Evolutionary conservation across 257 asterid species (phyloP).

Genomic region (Verbena officinalis): DNA sequence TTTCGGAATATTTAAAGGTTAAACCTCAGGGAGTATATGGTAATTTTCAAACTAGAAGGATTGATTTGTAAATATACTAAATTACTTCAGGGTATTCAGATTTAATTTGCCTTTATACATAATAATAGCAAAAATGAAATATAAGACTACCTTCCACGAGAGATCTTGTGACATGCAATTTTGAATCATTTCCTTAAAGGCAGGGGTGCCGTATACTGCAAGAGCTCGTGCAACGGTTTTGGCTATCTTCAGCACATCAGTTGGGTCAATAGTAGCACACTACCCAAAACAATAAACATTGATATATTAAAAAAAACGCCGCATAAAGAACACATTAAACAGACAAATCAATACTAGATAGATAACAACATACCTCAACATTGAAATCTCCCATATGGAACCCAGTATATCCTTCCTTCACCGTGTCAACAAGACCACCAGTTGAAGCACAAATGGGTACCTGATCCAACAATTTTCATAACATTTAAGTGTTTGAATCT

Average conservation of each 20-base stretch:
- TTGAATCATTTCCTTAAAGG: constrained; percentile 65
- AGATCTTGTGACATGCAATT: constrained; percentile 92
- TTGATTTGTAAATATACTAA: too few species aligned
- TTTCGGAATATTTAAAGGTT: too few species aligned
- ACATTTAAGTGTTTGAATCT: background rate
- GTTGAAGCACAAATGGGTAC: constrained; percentile 89
- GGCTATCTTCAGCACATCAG: constrained; percentile 74
- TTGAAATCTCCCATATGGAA: constrained; percentile 96
- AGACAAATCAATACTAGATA: background rate
- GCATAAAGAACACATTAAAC: background rate
- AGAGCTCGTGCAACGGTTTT: constrained; percentile 65
- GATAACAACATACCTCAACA: constrained; percentile 56
- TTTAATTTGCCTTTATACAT: too few species aligned
- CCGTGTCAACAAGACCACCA: constrained; percentile 97
- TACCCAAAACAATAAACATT: constrained; percentile 34
- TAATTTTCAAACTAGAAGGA: too few species aligned
- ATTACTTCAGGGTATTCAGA: too few species aligned
- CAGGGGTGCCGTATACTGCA: constrained; percentile 53
- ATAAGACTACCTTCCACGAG: constrained; percentile 86
- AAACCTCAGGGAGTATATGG: too few species aligned
- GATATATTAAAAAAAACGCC: background rate
- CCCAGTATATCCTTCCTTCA: constrained; percentile 86
- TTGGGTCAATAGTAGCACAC: constrained; percentile 75
- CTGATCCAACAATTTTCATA: constrained; percentile 43
- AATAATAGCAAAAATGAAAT: background rate